Percentiles rank a stretch among this genome's conserved stretches.
Conservation (phyloP, 2,329 filamentous ascomycete species). For the Chaetomium strumarium region DNA sequence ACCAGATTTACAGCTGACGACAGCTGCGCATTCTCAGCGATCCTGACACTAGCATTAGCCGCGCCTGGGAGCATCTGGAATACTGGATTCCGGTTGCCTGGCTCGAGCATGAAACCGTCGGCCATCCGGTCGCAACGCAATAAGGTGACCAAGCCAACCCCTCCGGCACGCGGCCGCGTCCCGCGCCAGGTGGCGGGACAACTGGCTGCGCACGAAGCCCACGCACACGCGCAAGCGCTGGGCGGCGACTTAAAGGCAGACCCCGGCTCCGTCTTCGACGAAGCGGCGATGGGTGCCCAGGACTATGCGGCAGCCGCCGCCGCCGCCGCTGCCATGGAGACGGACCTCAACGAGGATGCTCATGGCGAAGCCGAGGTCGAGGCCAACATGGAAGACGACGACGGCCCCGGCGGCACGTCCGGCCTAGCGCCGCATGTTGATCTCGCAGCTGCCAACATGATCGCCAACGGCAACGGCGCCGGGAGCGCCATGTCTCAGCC, state of each 20-base stretch:
- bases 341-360: constrained; percentile 22
- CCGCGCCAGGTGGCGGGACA: constrained; percentile 22
- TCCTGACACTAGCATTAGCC: constrained; percentile 10
- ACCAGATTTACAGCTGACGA: constrained; percentile 25
- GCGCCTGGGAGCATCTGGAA: constrained; percentile 5
- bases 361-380: constrained; percentile 24
- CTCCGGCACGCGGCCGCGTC: constrained; percentile 26
- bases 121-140: constrained; percentile 30
- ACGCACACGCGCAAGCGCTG: constrained; percentile 18
- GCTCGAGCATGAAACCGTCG: constrained; percentile 24
- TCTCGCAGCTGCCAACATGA: constrained; percentile 29
- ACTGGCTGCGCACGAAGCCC: constrained; percentile 14
- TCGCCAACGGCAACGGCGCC: constrained; percentile 28
- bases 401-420: constrained; percentile 15
- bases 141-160: constrained; percentile 40
- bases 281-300: constrained; percentile 19
- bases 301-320: constrained; percentile 29
- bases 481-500: constrained; percentile 12
- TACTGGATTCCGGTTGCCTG: constrained; percentile 2
- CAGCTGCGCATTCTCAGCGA: constrained; percentile 23
- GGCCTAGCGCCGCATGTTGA: constrained; percentile 25
- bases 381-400: constrained; percentile 24
- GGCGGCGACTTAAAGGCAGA: constrained; percentile 24
- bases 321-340: constrained; percentile 29
- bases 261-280: constrained; percentile 24